phyloP scores from a whole-genome alignment of 1,284 basidiomycete species.

The Pterula multifida region DNA sequence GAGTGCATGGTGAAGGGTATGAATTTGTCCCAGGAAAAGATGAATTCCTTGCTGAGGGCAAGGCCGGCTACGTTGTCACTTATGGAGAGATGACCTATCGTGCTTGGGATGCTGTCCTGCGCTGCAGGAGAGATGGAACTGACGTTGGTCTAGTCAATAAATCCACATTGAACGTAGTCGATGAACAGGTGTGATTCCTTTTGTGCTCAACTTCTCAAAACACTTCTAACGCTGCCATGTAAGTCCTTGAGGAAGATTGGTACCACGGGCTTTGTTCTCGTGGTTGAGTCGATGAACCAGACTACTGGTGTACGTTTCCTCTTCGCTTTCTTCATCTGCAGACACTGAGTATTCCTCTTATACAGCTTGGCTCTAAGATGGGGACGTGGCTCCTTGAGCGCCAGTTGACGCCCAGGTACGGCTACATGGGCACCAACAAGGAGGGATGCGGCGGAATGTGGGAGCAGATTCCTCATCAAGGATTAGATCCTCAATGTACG shows the following conservation, averaged over 20 bases:
- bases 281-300: slow-evolving; percentile 78
- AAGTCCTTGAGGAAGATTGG: slow-evolving; percentile 62
- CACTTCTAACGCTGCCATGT: background rate
- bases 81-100: slow-evolving; percentile 79
- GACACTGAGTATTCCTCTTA: background rate
- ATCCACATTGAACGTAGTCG: slow-evolving; percentile 68
- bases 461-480: slow-evolving; percentile 72
- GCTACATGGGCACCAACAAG: slow-evolving; percentile 69
- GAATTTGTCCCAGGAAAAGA: slow-evolving; percentile 75
- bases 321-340: slow-evolving; percentile 3
- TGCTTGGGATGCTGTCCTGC: slow-evolving; percentile 68
- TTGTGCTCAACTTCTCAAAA: background rate
- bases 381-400: slow-evolving; percentile 80
- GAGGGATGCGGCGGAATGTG: slow-evolving; percentile 76
- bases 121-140: slow-evolving; percentile 55
- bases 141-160: slow-evolving; percentile 81
- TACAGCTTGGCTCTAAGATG: slow-evolving; percentile 69
- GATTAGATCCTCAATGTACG: slow-evolving; percentile 62
- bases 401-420: slow-evolving; percentile 65
- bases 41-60: slow-evolving; percentile 61
- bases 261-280: slow-evolving; percentile 60
- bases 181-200: slow-evolving; percentile 45
- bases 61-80: slow-evolving; percentile 63
- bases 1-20: slow-evolving; percentile 40
- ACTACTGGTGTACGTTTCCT: slow-evolving; percentile 60